Percentiles rank a stretch among this genome's conserved stretches.
phyloP scores from a whole-genome alignment of 768 basidiomycete genomes.

The Rhodosporidiobolus sp. region DNA sequence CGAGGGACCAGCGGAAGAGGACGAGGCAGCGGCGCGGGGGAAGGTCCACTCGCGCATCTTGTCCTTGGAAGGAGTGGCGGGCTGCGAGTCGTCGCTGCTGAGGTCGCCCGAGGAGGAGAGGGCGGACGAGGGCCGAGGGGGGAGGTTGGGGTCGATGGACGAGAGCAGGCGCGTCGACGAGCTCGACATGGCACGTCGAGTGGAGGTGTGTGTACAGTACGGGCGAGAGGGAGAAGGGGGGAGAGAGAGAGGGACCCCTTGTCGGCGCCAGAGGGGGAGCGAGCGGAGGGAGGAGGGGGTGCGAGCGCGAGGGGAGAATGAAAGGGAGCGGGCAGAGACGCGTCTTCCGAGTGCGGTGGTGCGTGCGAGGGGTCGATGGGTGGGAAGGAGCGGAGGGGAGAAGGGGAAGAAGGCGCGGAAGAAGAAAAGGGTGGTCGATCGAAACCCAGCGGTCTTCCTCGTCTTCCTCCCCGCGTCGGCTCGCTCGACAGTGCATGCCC shows the following conservation, averaged over 20 bases:
- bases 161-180: not conserved
- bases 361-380: not conserved
- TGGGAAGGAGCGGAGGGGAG: too few species aligned
- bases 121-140: not conserved
- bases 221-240: not conserved
- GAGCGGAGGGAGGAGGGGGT: not conserved
- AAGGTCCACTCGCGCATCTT: constrained; percentile 27
- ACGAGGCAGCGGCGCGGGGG: not conserved
- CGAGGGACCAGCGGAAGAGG: too few species aligned
- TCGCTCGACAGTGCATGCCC: not conserved
- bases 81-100: not conserved
- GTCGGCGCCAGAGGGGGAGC: too few species aligned
- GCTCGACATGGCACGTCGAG: too few species aligned
- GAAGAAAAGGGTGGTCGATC: too few species aligned
- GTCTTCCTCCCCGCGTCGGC: too few species aligned
- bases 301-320: not conserved
- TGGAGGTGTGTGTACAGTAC: not conserved
- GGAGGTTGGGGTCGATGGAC: not conserved
- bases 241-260: not conserved
- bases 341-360: too few species aligned
- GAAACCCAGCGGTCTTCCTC: too few species aligned
- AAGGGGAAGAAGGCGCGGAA: too few species aligned
- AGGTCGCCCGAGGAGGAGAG: not conserved
- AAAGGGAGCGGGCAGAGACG: too few species aligned
- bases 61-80: constrained; percentile 18